phyloP scores from a whole-genome alignment of 169 alveolate species.

The Plasmodium inui region DNA sequence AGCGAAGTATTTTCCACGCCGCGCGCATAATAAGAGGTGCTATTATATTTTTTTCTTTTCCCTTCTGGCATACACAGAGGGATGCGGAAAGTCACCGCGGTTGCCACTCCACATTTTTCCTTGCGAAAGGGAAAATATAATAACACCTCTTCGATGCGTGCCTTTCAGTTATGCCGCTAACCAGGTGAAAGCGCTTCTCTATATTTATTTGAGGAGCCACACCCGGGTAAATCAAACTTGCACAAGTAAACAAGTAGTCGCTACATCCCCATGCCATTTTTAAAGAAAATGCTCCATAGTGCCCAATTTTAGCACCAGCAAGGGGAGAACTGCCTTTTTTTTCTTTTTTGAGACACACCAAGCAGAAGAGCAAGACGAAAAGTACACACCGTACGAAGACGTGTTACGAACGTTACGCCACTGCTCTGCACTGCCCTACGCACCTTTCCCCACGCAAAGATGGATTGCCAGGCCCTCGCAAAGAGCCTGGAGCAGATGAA shows the following conservation, averaged over 20 bases:
- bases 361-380: not conserved
- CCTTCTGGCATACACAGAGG: not conserved
- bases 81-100: not conserved
- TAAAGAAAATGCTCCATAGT: not conserved
- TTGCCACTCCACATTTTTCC: not conserved
- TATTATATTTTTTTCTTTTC: too few species aligned
- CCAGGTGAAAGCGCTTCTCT: not conserved
- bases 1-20: not conserved
- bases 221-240: not conserved
- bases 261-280: not conserved
- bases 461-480: conserved; percentile 13
- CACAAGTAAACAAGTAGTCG: not conserved
- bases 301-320: not conserved
- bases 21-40: not conserved
- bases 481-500: conserved; percentile 17
- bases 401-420: not conserved
- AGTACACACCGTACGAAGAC: not conserved
- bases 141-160: not conserved
- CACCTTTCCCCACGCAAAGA: not conserved
- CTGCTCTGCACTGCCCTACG: not conserved
- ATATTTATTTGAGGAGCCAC: not conserved
- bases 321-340: not conserved
- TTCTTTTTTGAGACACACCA: not conserved
- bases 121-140: not conserved
- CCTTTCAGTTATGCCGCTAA: not conserved